A percentile compares a stretch with the other conserved stretches of the same genome.
Evolutionary conservation across 1,284 basidiomycete species (phyloP).

Genomic region (Moesziomyces sp.): DNA sequence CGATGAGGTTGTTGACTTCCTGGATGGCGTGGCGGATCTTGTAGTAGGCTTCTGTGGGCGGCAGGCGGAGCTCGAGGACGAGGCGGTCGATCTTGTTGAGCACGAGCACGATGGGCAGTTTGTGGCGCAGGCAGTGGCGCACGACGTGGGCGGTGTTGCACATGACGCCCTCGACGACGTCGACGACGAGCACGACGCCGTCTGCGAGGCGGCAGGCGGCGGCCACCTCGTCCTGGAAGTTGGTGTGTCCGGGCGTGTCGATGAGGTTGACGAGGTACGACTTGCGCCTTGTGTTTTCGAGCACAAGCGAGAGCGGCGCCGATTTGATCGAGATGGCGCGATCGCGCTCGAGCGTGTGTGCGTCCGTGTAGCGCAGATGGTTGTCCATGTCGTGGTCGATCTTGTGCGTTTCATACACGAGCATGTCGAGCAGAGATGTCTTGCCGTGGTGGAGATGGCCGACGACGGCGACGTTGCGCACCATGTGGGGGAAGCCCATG

Average conservation of each 20-base stretch:
- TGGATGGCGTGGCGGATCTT: slow-evolving; percentile 99
- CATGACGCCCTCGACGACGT: slow-evolving; percentile 66
- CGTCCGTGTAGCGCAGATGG: slow-evolving; percentile 88
- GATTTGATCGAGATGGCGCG: slow-evolving; percentile 96
- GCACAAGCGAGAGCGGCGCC: slow-evolving; percentile 91
- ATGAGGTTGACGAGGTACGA: slow-evolving; percentile 92
- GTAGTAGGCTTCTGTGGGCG: slow-evolving; percentile 95
- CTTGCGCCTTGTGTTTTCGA: slow-evolving; percentile 88
- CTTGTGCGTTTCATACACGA: slow-evolving; percentile 95
- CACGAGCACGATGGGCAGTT: slow-evolving; percentile 89
- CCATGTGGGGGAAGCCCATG: slow-evolving; percentile 91
- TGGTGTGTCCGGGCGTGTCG: slow-evolving; percentile 97
- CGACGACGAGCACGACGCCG: slow-evolving; percentile 84
- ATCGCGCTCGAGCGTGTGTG: slow-evolving; percentile 86
- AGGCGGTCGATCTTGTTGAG: slow-evolving; percentile 98
- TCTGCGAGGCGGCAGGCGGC: slow-evolving; percentile 87
- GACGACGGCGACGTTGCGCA: slow-evolving; percentile 72
- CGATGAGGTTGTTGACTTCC: slow-evolving; percentile 85
- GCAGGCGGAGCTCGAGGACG: slow-evolving; percentile 93
- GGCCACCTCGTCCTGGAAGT: slow-evolving; percentile 94
- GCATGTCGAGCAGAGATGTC: slow-evolving; percentile 94
- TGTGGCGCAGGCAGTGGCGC: slow-evolving; percentile 66
- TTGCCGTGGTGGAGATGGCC: slow-evolving; percentile 99
- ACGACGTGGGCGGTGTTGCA: slow-evolving; percentile 59
- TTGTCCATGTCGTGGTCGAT: slow-evolving; percentile 71